phyloP scores from a whole-genome alignment of 176 grass and related monocot genomes.

The Triticum urartu region DNA sequence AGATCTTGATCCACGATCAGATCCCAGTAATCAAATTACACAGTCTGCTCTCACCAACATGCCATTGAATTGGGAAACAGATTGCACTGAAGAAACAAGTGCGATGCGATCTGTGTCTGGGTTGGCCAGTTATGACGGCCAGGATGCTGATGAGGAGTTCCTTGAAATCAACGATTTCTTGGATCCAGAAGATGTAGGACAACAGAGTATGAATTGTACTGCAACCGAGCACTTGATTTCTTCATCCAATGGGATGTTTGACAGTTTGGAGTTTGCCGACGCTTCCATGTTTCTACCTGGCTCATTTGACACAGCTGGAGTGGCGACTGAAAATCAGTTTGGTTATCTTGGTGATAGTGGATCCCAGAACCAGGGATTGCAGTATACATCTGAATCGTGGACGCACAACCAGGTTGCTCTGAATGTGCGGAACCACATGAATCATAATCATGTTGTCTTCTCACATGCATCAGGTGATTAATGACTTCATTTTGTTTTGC shows the following conservation, averaged over 20 bases:
- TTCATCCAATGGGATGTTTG: slow-evolving; percentile 32
- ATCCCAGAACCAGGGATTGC: slow-evolving; percentile 35
- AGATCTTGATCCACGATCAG: slow-evolving; percentile 17
- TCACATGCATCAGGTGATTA: slow-evolving; percentile 66
- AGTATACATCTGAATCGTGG: slow-evolving; percentile 46
- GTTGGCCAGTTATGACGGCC: slow-evolving; percentile 12
- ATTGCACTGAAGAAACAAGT: slow-evolving; percentile 42
- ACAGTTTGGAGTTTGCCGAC: slow-evolving; percentile 55
- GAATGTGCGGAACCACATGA: slow-evolving; percentile 27
- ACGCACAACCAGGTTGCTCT: slow-evolving; percentile 44
- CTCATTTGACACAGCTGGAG: slow-evolving; percentile 33
- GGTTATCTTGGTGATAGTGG: slow-evolving; percentile 36
- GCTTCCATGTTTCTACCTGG: slow-evolving; percentile 51
- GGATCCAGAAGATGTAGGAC: slow-evolving; percentile 44
- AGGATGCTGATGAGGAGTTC: slow-evolving; percentile 62
- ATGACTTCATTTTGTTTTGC: neutral
- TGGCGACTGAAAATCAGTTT: slow-evolving; percentile 39
- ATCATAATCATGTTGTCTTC: slow-evolving; percentile 44
- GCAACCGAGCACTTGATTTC: slow-evolving; percentile 24
- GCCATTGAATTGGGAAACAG: slow-evolving; percentile 22
- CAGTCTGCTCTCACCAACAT: slow-evolving; percentile 43
- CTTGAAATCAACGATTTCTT: slow-evolving; percentile 90
- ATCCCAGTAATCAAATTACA: slow-evolving; percentile 32
- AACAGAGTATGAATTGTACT: slow-evolving; percentile 35
- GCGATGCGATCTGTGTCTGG: neutral